phyloP scores from a whole-genome alignment of 176 grass and related monocot genomes.

The Hordeum vulgare region MorexV3_pseudomolecules_assembly NC_058518.1:393189081-393189580 shows the following conservation, averaged over 20 bases:
- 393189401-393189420: background rate
- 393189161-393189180: background rate
- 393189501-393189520: background rate
- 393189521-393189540: background rate
- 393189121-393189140: background rate
- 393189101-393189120: background rate
- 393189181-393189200: background rate
- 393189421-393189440: background rate
- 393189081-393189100: background rate
- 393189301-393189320: background rate
- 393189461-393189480: background rate
- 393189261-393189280: background rate
- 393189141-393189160: background rate
- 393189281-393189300: background rate
- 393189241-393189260: background rate
- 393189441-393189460: background rate
- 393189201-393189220: background rate
- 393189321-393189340: background rate
- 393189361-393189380: background rate
- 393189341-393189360: background rate
- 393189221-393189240: background rate
- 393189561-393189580: background rate
- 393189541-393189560: background rate
- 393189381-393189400: background rate
- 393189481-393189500: background rate